A percentile compares a stretch with the other conserved stretches of the same genome.
phyloP scores from a whole-genome alignment of 2,329 filamentous ascomycete genomes.

The Botrytis medusae region DNA sequence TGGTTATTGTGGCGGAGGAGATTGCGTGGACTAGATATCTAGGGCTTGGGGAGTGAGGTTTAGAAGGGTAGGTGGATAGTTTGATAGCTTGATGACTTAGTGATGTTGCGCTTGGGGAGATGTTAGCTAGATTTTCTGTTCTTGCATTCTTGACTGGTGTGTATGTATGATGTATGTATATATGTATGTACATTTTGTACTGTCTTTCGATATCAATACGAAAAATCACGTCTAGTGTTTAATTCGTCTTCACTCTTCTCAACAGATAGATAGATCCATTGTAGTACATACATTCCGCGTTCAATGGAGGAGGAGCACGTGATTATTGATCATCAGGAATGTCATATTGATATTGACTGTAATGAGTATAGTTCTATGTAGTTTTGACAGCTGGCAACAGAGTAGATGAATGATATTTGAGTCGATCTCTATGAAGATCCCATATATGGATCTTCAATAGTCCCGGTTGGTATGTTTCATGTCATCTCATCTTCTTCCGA shows the following conservation, averaged over 20 bases:
- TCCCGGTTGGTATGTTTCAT: neutral
- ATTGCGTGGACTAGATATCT: neutral
- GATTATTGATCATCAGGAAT: neutral
- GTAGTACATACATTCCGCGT: neutral
- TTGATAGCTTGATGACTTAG: neutral
- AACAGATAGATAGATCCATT: neutral
- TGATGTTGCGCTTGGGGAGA: neutral
- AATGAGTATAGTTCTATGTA: neutral
- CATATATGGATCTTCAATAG: neutral
- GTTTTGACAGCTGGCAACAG: neutral
- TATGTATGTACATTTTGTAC: neutral
- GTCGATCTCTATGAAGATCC: neutral
- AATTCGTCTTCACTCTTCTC: neutral
- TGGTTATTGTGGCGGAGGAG: neutral
- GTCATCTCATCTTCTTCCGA: conserved; percentile 2
- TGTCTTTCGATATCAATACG: neutral
- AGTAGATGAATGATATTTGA: neutral
- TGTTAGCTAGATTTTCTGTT: neutral
- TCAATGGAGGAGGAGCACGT: neutral
- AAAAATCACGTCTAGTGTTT: neutral
- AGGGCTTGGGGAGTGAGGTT: too few species aligned
- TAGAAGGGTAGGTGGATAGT: neutral
- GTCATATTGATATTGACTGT: neutral
- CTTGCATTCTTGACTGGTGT: neutral
- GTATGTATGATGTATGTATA: too few species aligned